Evolutionary conservation across 345 rosid species (phyloP).

Genomic region (Lepidium africanum): DNA sequence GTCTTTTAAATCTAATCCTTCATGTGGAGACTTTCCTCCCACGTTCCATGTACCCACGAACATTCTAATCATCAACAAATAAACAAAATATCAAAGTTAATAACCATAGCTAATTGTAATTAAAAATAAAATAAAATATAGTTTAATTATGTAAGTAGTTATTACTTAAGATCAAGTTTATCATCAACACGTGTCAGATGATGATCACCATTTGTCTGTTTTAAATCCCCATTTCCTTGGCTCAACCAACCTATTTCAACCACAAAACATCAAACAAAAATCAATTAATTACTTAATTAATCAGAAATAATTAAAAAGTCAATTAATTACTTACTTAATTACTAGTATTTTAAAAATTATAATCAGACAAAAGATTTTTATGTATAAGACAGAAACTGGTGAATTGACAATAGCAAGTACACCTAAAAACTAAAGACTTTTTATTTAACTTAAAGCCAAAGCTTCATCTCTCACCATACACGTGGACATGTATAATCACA

Average conservation of each 20-base stretch:
- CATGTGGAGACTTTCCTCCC: conserved; percentile 75
- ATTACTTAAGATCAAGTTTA: conserved; percentile 53
- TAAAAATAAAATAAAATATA: background rate
- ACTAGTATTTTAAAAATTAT: background rate
- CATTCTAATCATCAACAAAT: conserved; percentile 40
- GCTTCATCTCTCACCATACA: conserved; percentile 18
- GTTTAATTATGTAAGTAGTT: background rate
- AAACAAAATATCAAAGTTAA: background rate
- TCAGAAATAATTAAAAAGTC: background rate
- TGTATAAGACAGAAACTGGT: conserved; percentile 21
- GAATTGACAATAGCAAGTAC: conserved; percentile 24
- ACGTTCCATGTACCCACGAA: conserved; percentile 96
- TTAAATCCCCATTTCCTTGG: conserved; percentile 29
- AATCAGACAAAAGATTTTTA: background rate
- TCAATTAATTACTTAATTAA: background rate
- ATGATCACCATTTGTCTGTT: conserved; percentile 18
- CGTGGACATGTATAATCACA: conserved; percentile 30
- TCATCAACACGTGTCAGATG: conserved; percentile 28
- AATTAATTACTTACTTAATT: background rate
- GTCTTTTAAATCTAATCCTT: conserved; percentile 52
- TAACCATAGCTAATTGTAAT: background rate
- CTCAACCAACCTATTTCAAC: conserved; percentile 39
- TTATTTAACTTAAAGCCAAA: background rate
- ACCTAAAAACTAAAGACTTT: conserved; percentile 29
- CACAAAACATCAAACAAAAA: conserved; percentile 2